Base-by-base conservation (phyloP, 1,284 basidiomycete genomes). In the Wolfiporia cocos region DNA sequence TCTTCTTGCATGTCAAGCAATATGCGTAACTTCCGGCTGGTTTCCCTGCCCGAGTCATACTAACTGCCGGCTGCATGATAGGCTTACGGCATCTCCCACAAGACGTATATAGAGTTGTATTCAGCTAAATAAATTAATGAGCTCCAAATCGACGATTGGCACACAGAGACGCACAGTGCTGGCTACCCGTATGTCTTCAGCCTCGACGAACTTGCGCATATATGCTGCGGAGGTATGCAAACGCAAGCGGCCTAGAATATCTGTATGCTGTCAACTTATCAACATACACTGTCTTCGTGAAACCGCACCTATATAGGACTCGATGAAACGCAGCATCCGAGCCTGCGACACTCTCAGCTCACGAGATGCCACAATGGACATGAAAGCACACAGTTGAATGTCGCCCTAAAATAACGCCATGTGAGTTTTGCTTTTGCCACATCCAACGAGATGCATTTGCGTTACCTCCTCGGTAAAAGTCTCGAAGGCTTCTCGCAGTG, bases 321-420 rank as follows among this genome's bases (percentile, higher is more conserved):
- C 82, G 12, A 86, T 54, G 44, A 86, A 81, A 32, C 71, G 68
- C 20, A 67, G 53, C n/a, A 65, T 61, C 33, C 76, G 66, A 38
- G 55, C 55, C 22, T 60, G 57, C 4, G 63, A 56, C 9, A 87
- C 58, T 17, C 56, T 51, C 22, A 89, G 62, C 54, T 87, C 81
- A 33, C 66, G 50, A 0, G 70, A 63, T 9, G 76, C 81, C 18
- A 87, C 63, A 2, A 83, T 56, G 2, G 76, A 67, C 15, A 89
- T 54, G 69, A 84, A 74, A 3, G 82, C 76, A 58, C 86, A 87
- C 69, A 78, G 83, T 53, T 88, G 86, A 1, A 87, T 65, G 50
- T 89, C 78, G 4, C 86, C 86, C 82, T 86, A 34, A 11, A n/a
- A n/a, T n/a, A n/a, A n/a, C n/a, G n/a, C n/a, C n/a, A n/a, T n/a